Base-by-base conservation (phyloP, 2,329 filamentous ascomycete species). In the Didymella exigua region DNA sequence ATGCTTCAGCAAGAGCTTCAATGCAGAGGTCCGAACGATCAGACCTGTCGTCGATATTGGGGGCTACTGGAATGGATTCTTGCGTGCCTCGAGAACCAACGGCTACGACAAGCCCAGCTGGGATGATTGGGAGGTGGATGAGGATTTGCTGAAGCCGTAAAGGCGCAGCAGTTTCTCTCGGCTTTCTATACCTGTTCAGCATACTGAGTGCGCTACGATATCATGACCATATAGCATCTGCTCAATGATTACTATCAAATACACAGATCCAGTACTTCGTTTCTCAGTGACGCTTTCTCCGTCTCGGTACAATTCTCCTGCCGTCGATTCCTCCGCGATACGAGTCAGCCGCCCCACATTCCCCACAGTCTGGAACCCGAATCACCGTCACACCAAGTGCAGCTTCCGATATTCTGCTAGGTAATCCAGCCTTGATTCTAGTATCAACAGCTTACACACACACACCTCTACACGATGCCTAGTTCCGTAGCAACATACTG, bases 1-100 rank as follows among this genome's bases (percentile, higher is more conserved):
- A 65, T 77, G 75, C 57, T 84, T 80, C 77, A 78, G 78, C 61
- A 68, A 58, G 36, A 73, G 70, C 0, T 77, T 76, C 59, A 62
- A 75, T 18, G 74, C 74, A 1, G 63, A 78, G 73, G 78, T 86
- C 76, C 67, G 78, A 42, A 75, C 79, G 21, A 78, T 82, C 4
- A 73, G 71, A 47, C 79, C 80, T 0, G 76, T 81, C 10, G 74
- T 78, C 8, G 68, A 72, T 44, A 75, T 82, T 34, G 77, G 79
- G 29, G 79, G 78, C 0, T 77, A 79, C 11, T 79, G 80, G 66
- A 81, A 80, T 62, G 76, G 74, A 24, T 82, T 81, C 59, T 56
- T 78, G 26, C 73, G 80, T 36, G 78, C 76, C 40, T 78, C 78
- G 55, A 75, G 80, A 52, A 82, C 82, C 4, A 84, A 84, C 69